Base-by-base conservation (phyloP, 306 rosid genomes). In the Castanospermum australe region DNA sequence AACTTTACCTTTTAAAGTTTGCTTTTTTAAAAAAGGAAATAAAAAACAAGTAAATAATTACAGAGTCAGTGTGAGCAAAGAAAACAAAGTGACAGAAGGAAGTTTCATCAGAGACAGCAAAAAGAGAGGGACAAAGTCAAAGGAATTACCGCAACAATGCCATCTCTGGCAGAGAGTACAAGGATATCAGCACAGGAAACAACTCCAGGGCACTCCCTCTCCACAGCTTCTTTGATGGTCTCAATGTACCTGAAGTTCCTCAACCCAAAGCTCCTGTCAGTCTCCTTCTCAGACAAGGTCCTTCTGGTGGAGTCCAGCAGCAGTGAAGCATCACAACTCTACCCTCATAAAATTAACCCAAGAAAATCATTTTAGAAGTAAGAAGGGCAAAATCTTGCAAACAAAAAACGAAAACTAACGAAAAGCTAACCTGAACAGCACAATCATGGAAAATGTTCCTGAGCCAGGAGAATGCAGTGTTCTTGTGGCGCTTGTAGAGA, bases 381-480 rank as follows among this genome's bases (percentile, higher is more conserved):
- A 25, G 4, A 55, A 41, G 9, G 5, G 8, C 0, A 18, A 21
- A 48, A 51, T 2, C 14, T 12, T 32, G 3, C 13, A 6, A 18
- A 10, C 13, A 20, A 15, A 65, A 35, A 62, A 14, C 15, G 13
- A 14, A 32, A 32, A 3, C 2, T 35, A 8, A 35, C 17, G 14
- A 0, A 17, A 14, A 41, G 6, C 21, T 69, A 71, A 94, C 99
- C 91, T 92, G 92, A 64, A 95, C 99, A 86, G 91, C 99, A 79
- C 98, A 95, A 48, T 95, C 99, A 78, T 95, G 99, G 88, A 95
- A 95, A 76, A 95, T 91, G 86, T 95, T 95, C 54, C 99, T 90
- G 78, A 95, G 97, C 99, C 99, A 95, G 1, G 99, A 95, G 88
- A 95, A 95, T 12, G 99, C 99, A 66, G 99, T 95, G 98, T 95